Percentiles rank a stretch among this genome's conserved stretches.
These are phyloP conservation scores for Podospora sp. DNA, from an alignment of 495 filamentous ascomycete genomes.

Conservation along the genomic window DNA sequence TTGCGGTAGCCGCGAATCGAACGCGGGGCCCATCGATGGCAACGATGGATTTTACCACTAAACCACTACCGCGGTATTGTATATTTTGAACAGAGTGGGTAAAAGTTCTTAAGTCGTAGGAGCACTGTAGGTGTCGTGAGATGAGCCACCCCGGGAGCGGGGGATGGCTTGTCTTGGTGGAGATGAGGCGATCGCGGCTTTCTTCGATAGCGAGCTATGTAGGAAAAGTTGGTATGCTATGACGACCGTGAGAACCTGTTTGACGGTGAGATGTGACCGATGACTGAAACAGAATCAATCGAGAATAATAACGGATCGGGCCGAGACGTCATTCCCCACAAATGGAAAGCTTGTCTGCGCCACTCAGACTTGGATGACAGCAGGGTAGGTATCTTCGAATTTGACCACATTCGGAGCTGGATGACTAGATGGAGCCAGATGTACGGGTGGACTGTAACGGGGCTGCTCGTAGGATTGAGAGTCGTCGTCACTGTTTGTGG, in stretches of 20 bases:
- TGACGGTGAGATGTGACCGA: background rate
- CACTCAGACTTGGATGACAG: background rate
- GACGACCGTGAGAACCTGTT: too few relatives aligned
- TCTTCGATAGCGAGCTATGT: too few relatives aligned
- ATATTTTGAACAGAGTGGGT: too few relatives aligned
- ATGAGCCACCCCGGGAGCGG: too few relatives aligned
- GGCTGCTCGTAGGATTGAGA: background rate
- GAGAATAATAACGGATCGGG: background rate
- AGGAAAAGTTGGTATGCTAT: too few relatives aligned
- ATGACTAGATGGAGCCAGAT: too few relatives aligned
- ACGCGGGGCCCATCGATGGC: conserved; percentile 55
- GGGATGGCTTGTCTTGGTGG: too few relatives aligned
- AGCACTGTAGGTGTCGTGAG: too few relatives aligned
- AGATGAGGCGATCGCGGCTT: too few relatives aligned
- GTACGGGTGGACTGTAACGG: background rate
- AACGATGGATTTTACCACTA: conserved; percentile 8
- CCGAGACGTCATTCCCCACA: background rate
- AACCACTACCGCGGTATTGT: conserved; percentile 1
- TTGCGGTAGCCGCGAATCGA: conserved; percentile 47
- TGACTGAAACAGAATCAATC: background rate
- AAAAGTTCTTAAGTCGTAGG: too few relatives aligned
- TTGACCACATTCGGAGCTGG: background rate
- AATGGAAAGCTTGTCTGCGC: background rate
- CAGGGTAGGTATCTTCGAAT: background rate
- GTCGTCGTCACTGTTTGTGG: background rate